Evolutionary conservation across 257 asterid genomes (phyloP), one percentile per base, ranked within the genome.

Genomic region (Gardenia jasminoides): DNA sequence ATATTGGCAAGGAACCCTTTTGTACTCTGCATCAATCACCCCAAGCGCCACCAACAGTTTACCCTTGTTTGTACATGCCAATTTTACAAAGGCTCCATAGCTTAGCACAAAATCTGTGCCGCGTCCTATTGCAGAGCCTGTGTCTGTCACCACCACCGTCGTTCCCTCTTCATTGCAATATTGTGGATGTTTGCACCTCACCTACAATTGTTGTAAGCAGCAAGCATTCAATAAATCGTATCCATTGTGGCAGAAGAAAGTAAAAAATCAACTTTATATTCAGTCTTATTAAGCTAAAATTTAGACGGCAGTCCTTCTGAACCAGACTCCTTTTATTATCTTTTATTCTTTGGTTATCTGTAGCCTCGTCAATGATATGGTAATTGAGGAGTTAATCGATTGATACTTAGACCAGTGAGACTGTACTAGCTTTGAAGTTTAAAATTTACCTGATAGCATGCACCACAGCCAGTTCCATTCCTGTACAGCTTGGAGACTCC

Each of bases 391-490:
- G 50, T 9, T 10, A 46, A 52, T 2, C 58, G 4, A 4, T 54
- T 54, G 22, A 50, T 50, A 4, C 20, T 50, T 50, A 16, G 5
- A 54, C 24, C 4, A 16, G 59, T 54, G 20, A 54, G 24, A 16
- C 17, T 1, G 59, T 16, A 54, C 24, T 1, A 24, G 24, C 59
- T 54, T 54, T 54, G 59, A 36, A 36, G 39, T 36, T 36, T 36
- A 36, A 17, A 13, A 67, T 20, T 30, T 78, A 79, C 87, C 80
- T 82, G 85, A 71, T 84, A 85, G 70, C 86, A 85, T 64, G 82
- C 83, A 62, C 88, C 88, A 64, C 88, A 85, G 50, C 82, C 88
- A 24, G 58, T 36, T 10, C 86, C 84, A 68, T 80, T 70, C 33
- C 30, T 78, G 82, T 26, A 82, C 19, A 77, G 72, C 28, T 41